Conservation (phyloP, 1,284 basidiomycete genomes). For the Mycena sp. region DNA sequence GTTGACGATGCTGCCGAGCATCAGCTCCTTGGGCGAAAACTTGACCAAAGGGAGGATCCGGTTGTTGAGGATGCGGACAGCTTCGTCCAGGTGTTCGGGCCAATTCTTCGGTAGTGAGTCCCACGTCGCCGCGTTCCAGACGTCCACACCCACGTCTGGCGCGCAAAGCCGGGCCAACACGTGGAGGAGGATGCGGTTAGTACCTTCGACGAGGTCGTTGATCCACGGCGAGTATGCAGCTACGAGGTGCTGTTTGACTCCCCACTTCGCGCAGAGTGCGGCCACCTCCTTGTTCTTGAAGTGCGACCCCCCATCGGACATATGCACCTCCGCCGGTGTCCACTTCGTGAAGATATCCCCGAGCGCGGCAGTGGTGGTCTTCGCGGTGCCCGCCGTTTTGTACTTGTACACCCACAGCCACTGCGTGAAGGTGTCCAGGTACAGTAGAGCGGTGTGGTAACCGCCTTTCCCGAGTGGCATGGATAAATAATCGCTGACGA, state of each 20-base stretch:
- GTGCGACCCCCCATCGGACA: conserved; percentile 49
- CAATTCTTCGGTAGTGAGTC: conserved; percentile 37
- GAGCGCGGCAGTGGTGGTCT: conserved; percentile 36
- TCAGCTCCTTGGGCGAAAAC: conserved; percentile 30
- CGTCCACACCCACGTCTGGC: conserved; percentile 39
- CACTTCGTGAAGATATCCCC: conserved; percentile 35
- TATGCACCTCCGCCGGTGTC: conserved; percentile 33
- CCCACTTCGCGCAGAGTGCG: conserved; percentile 36
- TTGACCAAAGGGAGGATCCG: conserved; percentile 29
- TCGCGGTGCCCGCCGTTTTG: conserved; percentile 5
- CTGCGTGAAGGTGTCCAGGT: neutral
- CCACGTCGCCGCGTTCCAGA: conserved; percentile 15
- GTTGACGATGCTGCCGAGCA: conserved; percentile 9
- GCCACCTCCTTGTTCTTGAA: conserved; percentile 47
- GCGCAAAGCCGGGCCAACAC: conserved; percentile 41
- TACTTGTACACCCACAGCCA: neutral
- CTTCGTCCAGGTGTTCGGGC: conserved; percentile 43
- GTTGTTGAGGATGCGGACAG: conserved; percentile 39
- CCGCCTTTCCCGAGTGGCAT: conserved; percentile 44
- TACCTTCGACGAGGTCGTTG: no score
- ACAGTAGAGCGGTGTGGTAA: conserved; percentile 16
- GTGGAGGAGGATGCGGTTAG: neutral
- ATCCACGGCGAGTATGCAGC: conserved; percentile 48
- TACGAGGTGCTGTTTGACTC: conserved; percentile 32
- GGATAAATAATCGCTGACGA: conserved; percentile 45